Base-by-base conservation (phyloP, 225 moss, liverwort and hornwort species). In the Pseudisothecium myosuroides region DNA sequence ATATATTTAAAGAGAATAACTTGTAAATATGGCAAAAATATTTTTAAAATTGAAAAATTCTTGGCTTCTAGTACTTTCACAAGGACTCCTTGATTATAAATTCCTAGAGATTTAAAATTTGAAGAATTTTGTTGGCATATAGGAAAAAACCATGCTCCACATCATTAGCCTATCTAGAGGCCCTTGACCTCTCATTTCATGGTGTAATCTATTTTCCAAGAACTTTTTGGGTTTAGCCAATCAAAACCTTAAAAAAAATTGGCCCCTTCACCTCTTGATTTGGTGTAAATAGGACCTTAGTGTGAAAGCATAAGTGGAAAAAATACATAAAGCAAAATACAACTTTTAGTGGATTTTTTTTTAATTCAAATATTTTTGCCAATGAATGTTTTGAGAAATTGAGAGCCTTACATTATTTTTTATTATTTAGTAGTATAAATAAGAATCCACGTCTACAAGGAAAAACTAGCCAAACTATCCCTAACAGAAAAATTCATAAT, bases 211-310 rank as follows among this genome's bases (percentile, higher is more conserved):
- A 76, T 32, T 50, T 8, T 50, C 0, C 5, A 32, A 50, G 0
- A 32, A 32, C 5, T 50, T 50, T 5, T 50, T 1, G 1, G 12
- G 20, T 32, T 14, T 17, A 76, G 21, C 29, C 32, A 34, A 50
- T 50, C 3, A 32, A 50, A 74, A 74, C 5, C 49, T 13, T 23
- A 3, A 14, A 36, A 36, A 52, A 36, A 22, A 6, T 22, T 36
- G 14, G 3, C 14, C 36, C 6, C 3, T 4, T 50, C 8, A 36
- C 9, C 5, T 36, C 8, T 36, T 36, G 4, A 36, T 54, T 76
- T 52, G 34, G 3, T 76, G 3, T 52, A 72, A 71, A 45, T 0
- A 1, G 0, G 1, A 18, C 18, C 2, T 74, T 16, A 73, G 6
- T 6, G 17, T 45, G 0, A 31, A 75, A 75, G 49, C 0, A 19